phyloP scores from a whole-genome alignment of 116 monocot genomes.

The Cymodocea nodosa region DNA sequence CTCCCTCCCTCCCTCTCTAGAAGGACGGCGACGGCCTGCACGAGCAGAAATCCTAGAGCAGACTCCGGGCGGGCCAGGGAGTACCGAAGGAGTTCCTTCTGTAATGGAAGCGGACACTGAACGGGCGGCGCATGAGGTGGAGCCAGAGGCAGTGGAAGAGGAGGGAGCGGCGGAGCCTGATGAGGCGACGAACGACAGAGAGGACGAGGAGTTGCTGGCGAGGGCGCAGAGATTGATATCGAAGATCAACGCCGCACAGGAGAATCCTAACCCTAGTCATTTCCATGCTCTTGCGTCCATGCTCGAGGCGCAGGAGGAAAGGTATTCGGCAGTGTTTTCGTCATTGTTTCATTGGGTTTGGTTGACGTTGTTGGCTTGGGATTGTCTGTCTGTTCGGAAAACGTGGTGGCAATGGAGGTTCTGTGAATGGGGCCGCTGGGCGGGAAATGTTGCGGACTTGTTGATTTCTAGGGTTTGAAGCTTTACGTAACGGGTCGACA shows the following conservation, averaged over 20 bases:
- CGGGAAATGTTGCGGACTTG: too few species aligned
- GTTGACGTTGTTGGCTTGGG: neutral
- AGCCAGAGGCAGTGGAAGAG: neutral
- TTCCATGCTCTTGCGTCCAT: slow-evolving; percentile 84
- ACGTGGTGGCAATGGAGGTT: neutral
- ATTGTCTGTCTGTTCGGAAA: neutral
- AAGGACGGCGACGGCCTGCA: too few species aligned
- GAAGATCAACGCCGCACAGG: slow-evolving; percentile 42
- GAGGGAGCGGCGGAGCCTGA: slow-evolving; percentile 8
- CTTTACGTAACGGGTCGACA: too few species aligned
- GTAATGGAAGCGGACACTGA: neutral
- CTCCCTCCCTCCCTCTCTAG: neutral
- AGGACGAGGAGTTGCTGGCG: slow-evolving; percentile 43
- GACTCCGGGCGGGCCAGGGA: too few species aligned
- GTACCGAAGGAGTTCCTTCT: neutral
- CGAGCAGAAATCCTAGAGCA: too few species aligned
- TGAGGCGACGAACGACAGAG: slow-evolving; percentile 16
- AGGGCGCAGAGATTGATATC: slow-evolving; percentile 61
- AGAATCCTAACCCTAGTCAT: slow-evolving; percentile 68
- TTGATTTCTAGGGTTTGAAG: too few species aligned
- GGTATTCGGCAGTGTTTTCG: slow-evolving; percentile 22
- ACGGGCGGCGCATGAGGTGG: neutral
- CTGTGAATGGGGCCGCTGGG: too few species aligned
- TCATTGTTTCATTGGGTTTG: neutral
- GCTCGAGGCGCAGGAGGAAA: slow-evolving; percentile 65